phyloP scores from a whole-genome alignment of 768 basidiomycete species.

The Sistotremastrum niveocremeum region DNA sequence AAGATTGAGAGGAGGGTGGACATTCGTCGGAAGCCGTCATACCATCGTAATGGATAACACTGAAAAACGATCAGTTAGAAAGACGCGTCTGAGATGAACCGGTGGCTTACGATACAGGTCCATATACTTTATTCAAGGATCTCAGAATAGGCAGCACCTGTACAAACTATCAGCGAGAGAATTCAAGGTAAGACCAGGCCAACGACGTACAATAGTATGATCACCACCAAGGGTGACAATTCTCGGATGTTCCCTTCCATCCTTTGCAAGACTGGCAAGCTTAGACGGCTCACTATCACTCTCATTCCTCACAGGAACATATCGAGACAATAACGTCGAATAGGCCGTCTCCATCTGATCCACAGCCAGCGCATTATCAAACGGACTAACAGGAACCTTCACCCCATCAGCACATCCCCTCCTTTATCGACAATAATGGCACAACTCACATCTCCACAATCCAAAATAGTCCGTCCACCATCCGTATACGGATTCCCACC shows the following conservation, averaged over 20 bases:
- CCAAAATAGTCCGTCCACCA: conserved; percentile 29
- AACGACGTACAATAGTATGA: conserved; percentile 15
- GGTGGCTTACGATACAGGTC: conserved; percentile 15
- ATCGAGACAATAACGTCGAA: conserved; percentile 10
- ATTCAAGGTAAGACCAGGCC: background rate
- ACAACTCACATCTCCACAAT: conserved; percentile 66
- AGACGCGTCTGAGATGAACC: background rate
- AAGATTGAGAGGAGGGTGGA: too few species aligned
- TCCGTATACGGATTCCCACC: too few species aligned
- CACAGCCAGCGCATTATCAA: conserved; percentile 19
- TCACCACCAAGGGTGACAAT: conserved; percentile 20
- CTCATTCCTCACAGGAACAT: background rate
- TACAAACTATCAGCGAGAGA: background rate
- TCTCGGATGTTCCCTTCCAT: conserved; percentile 21
- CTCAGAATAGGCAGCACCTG: conserved; percentile 15
- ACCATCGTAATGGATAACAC: conserved; percentile 22
- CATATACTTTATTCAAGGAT: conserved; percentile 17
- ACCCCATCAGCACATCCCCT: too few species aligned
- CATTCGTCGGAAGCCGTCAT: conserved; percentile 3
- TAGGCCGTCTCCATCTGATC: conserved; percentile 20
- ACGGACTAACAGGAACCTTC: too few species aligned
- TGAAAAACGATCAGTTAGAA: background rate
- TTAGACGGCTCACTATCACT: too few species aligned
- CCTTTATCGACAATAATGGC: too few species aligned
- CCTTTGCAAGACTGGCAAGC: conserved; percentile 15